These are phyloP conservation scores for Botryotinia convoluta DNA, from an alignment of 2,329 filamentous ascomycete species.

Conservation along the genomic window DNA sequence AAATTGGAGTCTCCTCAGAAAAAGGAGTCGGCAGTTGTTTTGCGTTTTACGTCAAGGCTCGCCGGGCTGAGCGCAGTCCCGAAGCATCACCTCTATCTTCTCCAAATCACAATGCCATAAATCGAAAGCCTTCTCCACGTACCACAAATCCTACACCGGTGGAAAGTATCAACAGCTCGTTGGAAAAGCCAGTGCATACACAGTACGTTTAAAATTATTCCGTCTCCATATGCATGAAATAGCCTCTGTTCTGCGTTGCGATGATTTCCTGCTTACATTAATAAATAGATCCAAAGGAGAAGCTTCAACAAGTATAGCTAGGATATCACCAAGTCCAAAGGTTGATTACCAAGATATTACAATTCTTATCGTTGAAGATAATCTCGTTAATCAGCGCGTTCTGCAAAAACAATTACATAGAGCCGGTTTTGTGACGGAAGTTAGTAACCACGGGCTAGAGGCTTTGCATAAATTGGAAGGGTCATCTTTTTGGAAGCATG, in stretches of 20 bases:
- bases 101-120: background rate
- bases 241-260: background rate
- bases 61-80: conserved; percentile 22
- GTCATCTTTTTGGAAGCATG: conserved; percentile 52
- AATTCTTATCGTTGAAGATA: conserved; percentile 66
- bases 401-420: conserved; percentile 60
- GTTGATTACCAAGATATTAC: conserved; percentile 15
- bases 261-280: background rate
- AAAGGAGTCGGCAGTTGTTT: conserved; percentile 70
- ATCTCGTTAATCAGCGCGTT: conserved; percentile 64
- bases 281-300: background rate
- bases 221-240: background rate
- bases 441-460: conserved; percentile 64
- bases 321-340: background rate
- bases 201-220: background rate
- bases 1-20: conserved; percentile 71
- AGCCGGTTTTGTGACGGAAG: conserved; percentile 57
- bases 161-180: background rate
- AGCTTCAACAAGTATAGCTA: background rate
- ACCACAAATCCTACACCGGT: background rate
- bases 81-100: conserved; percentile 13
- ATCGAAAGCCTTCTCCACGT: background rate
- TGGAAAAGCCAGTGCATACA: background rate
- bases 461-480: conserved; percentile 56
- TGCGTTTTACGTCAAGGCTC: conserved; percentile 65